Percentiles rank a stretch among this genome's conserved stretches.
Conservation (phyloP, 1,284 basidiomycete genomes). For the Rhodotorula sp. region DNA sequence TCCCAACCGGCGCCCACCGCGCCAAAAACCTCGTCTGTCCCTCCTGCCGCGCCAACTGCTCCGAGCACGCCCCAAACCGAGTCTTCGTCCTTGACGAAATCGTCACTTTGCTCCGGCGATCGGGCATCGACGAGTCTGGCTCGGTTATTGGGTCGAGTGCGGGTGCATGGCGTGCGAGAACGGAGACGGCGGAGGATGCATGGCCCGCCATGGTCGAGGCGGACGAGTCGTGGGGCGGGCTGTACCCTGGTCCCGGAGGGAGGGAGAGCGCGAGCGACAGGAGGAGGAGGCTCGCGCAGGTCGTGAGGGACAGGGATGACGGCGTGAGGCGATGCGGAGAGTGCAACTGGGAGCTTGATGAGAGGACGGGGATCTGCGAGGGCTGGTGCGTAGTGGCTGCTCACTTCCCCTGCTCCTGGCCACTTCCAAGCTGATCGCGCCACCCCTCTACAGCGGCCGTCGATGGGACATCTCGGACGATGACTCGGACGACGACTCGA, state of each 20-base stretch:
- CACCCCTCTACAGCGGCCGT: conserved; percentile 12
- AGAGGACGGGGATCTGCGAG: conserved; percentile 25
- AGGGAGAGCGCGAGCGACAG: conserved; percentile 17
- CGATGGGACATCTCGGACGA: conserved; percentile 4
- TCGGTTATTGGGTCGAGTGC: background rate
- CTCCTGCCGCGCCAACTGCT: conserved; percentile 29
- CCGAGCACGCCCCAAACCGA: conserved; percentile 12
- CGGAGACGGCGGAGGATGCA: background rate
- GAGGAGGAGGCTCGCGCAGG: conserved; percentile 17
- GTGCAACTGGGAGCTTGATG: conserved; percentile 39
- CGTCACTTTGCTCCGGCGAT: background rate
- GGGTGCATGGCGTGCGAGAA: background rate
- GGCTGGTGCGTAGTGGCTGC: conserved; percentile 28
- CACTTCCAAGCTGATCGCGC: background rate
- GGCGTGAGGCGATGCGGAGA: conserved; percentile 34
- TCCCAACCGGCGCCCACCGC: conserved; percentile 27
- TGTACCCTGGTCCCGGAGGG: conserved; percentile 16
- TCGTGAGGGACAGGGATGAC: conserved; percentile 34
- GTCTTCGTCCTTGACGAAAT: conserved; percentile 36
- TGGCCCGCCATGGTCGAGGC: conserved; percentile 16
- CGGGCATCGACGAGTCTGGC: conserved; percentile 2
- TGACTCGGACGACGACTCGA: conserved; percentile 1
- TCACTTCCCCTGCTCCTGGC: background rate
- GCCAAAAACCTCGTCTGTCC: conserved; percentile 36
- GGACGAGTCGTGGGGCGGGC: conserved; percentile 22